Evolutionary conservation across 2,329 filamentous ascomycete genomes (phyloP).

Genomic region (Fusarium nanum): DNA sequence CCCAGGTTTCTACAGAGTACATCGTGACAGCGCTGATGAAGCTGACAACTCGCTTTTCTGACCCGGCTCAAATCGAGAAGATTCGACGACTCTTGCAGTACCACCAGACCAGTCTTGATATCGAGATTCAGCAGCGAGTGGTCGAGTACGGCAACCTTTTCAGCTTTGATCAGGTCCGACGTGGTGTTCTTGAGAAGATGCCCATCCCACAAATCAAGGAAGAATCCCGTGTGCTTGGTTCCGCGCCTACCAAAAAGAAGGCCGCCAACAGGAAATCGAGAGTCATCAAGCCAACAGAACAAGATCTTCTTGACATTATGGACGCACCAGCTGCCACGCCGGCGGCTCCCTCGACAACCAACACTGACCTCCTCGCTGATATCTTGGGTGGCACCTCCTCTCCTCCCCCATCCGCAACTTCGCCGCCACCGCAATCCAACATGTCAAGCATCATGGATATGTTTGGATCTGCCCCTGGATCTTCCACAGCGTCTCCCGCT

Average conservation of each 20-base stretch:
- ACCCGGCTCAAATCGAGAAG: constrained; percentile 86
- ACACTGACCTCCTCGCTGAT: constrained; percentile 88
- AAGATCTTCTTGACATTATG: constrained; percentile 95
- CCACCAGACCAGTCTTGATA: constrained; percentile 87
- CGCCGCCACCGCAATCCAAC: constrained; percentile 66
- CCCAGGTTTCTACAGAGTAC: constrained; percentile 92
- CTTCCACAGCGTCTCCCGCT: constrained; percentile 49
- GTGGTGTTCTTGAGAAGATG: constrained; percentile 96
- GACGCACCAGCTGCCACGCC: constrained; percentile 71
- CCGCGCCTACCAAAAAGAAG: constrained; percentile 76
- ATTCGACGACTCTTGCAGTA: constrained; percentile 80
- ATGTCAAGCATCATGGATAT: constrained; percentile 89
- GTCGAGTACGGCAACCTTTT: constrained; percentile 98
- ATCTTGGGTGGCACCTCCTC: constrained; percentile 82
- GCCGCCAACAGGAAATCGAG: constrained; percentile 81
- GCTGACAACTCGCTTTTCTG: constrained; percentile 86
- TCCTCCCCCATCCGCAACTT: constrained; percentile 52
- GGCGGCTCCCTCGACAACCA: constrained; percentile 69
- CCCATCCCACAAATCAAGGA: constrained; percentile 96
- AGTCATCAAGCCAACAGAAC: constrained; percentile 84
- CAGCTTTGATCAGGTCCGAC: constrained; percentile 84
- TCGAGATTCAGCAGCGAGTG: constrained; percentile 95
- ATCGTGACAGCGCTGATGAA: constrained; percentile 97
- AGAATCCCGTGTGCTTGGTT: constrained; percentile 89
- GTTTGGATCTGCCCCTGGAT: constrained; percentile 67